Evolutionary conservation across 495 filamentous ascomycete species (phyloP), one percentile per base, ranked within the genome.

Genomic region (Aspergillus indologenus): DNA sequence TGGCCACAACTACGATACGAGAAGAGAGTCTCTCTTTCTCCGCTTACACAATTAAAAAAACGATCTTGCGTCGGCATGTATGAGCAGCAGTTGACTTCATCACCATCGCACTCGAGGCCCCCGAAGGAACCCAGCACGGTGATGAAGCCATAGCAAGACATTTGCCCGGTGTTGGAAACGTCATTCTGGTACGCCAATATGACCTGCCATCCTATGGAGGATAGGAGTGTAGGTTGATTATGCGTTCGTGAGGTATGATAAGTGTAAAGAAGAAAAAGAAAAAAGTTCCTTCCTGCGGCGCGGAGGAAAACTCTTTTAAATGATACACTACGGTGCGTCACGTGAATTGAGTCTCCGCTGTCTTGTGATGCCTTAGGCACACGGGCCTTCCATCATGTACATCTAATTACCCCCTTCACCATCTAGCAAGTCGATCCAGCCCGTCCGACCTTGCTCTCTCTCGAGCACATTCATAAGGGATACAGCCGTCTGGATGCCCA

Each of bases 101-200:
- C 62, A 72, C 75, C 68, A 76, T 62, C 62, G 72, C 71, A 63
- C 63, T 55, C 26, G 58, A 56, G 57, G 56, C 61, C 56, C 60
- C 64, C 31, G 60, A 65, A 58, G 66, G 45, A 61, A 56, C 56
- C 49, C 63, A 61, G 62, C 60, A 63, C 71, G 66, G 68, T 73
- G 56, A 68, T 65, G 62, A 49, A 75, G 71, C 61, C 68, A 61
- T 71, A 71, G 67, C 64, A 7, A 31, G 63, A 54, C 59, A 63
- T 54, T 23, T 47, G 45, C 44, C 51, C 52, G 21, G 45, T 34
- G 15, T 44, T 42, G 24, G 52, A 45, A 54, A 50, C 20, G 58
- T 76, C 69, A 64, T 61, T 80, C 75, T 80, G 64, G 77, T 77
- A 72, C 77, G 77, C 77, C 77, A 80, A 80, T 80, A 80, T 80